These are phyloP conservation scores for Mucor racemosus DNA, from an alignment of 371 early-diverging fungal species.

Conservation along the genomic window DNA sequence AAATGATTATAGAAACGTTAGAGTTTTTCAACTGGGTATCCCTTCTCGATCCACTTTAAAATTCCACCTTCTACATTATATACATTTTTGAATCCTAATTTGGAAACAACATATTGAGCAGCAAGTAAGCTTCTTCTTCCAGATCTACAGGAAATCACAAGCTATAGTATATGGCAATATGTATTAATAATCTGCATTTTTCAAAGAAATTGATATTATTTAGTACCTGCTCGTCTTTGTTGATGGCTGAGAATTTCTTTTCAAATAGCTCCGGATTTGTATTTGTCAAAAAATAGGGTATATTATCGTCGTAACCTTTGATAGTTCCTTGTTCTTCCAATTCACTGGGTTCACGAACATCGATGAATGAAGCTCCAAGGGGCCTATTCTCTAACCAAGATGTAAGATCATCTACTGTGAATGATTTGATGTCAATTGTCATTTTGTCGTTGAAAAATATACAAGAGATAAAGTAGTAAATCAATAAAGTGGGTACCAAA, in stretches of 20 bases:
- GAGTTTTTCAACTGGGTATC: conserved; percentile 20
- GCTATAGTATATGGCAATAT: not conserved
- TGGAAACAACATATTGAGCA: conserved; percentile 11
- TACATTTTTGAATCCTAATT: conserved; percentile 22
- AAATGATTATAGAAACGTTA: not conserved
- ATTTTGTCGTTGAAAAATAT: not conserved
- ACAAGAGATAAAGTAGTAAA: not conserved
- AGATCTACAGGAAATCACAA: conserved; percentile 30
- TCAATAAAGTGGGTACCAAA: not conserved
- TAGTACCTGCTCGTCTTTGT: conserved; percentile 31
- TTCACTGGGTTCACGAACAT: conserved; percentile 40
- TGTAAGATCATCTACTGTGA: conserved; percentile 14
- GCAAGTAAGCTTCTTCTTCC: conserved; percentile 29
- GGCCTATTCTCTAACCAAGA: conserved; percentile 10
- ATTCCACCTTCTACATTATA: conserved; percentile 30
- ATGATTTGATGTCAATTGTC: not conserved
- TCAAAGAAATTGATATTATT: not conserved
- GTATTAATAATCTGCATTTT: too few species aligned
- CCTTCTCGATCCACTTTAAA: conserved; percentile 24
- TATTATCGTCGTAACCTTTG: conserved; percentile 32
- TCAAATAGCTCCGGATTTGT: conserved; percentile 23
- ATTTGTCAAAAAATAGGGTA: conserved; percentile 34
- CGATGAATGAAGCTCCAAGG: conserved; percentile 20
- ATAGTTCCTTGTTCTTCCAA: conserved; percentile 34
- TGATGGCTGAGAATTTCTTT: conserved; percentile 25